A percentile compares a stretch with the other conserved stretches of the same genome.
These are phyloP conservation scores for Aphanomyces astaci DNA, from an alignment of 352 stramenopile genomes.

Conservation along the genomic window DNA sequence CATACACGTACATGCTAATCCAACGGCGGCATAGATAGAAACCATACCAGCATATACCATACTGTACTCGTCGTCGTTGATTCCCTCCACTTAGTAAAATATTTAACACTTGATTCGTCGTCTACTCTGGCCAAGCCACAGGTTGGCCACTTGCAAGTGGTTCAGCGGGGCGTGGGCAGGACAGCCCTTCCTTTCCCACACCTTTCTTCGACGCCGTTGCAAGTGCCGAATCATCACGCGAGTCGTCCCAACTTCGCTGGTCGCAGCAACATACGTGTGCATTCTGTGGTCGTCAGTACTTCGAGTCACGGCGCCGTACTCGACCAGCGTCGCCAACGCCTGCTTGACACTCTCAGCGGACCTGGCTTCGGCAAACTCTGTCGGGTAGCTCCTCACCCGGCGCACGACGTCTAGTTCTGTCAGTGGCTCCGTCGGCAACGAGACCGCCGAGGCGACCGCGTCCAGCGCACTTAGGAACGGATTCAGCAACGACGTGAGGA, in stretches of 20 bases:
- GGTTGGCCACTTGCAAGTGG: background rate
- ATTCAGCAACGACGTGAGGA: conserved; percentile 61
- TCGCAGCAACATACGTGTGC: background rate
- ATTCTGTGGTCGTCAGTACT: background rate
- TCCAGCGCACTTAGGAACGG: conserved; percentile 66
- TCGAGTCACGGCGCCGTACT: background rate
- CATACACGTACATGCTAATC: background rate
- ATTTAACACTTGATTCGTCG: no score
- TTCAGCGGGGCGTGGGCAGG: background rate
- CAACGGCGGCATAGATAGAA: background rate
- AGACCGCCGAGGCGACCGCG: conserved; percentile 1
- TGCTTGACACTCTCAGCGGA: conserved; percentile 7
- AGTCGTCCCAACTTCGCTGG: background rate
- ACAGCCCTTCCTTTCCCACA: background rate
- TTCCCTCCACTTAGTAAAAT: no score
- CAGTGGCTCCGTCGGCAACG: background rate
- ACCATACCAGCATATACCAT: no score
- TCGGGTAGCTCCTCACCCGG: background rate
- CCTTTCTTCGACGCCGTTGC: background rate
- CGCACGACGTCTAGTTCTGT: background rate
- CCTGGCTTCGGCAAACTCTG: background rate
- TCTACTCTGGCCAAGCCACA: background rate
- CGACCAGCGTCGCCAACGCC: background rate
- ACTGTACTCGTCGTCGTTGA: no score
- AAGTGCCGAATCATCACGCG: background rate